Base-by-base conservation (phyloP, 768 basidiomycete species). In the Phaffia australis region DNA sequence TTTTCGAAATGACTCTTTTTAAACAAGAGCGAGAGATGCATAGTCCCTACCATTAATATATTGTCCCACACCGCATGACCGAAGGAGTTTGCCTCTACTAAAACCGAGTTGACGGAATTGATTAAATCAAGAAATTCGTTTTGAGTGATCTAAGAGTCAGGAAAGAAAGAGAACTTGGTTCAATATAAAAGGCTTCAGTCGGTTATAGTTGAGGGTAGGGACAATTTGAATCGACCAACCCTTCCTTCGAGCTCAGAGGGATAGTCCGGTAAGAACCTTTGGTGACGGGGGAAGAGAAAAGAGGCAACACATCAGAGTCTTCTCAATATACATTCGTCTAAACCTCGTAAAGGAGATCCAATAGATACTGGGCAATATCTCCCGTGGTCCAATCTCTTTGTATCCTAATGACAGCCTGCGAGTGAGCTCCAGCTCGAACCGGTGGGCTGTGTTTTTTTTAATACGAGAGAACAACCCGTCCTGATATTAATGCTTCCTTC, bases 301-400 rank as follows among this genome's bases (percentile, higher is more conserved):
- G 21, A 21, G 23, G 65, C 32, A 27, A n/a, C 19, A 30, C 7
- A 5, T 8, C 14, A 49, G 46, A 18, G 21, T 50, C 18, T 8
- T 61, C 25, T 23, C 23, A 23, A 30, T 19, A 18, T n/a, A 55
- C 19, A 5, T 14, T 61, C 57, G 21, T 30, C 18, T 42, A 27
- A 47, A 25, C 21, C 21, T 19, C 14, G 30, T 27, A 52, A 11
- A 30, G 52, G 42, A 19, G 18, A 19, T 55, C 48, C 51, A 57
- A 21, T 1, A 72, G 76, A 66, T 71, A 78, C 77, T 97, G 94
- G 35, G 85, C 82, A 8, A 93, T 79, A 74, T 98, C 94, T 2
- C 94, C 95, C 0, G 85, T 85, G 18, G 80, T 83, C 75, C 95
- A 99, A 75, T 99, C 95, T 62, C 95, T 79, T 76, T 98, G 94